A percentile compares a stretch with the other conserved stretches of the same genome.
These are phyloP conservation scores for Cyamopsis tetragonoloba DNA, from an alignment of 306 rosid species.

Conservation along the genomic window DNA sequence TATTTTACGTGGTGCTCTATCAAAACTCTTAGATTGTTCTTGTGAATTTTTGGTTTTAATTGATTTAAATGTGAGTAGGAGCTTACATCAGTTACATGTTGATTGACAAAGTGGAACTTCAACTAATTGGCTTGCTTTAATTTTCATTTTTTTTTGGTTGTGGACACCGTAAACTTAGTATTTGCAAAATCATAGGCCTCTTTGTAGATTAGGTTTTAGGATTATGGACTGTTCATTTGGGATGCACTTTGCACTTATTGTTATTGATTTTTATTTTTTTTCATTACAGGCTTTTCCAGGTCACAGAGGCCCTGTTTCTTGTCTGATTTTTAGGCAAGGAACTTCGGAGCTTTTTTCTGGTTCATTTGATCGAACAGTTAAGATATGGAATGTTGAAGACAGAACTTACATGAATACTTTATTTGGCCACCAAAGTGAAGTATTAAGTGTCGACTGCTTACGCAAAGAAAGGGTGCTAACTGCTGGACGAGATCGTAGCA, in stretches of 20 bases:
- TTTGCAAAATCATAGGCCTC: neutral
- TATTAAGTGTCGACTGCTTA: constrained; percentile 70
- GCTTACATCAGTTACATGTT: neutral
- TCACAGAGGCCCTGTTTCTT: constrained; percentile 82
- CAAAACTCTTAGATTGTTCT: neutral
- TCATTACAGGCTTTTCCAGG: constrained; percentile 84
- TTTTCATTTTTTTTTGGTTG: neutral
- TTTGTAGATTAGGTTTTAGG: neutral
- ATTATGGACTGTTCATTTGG: neutral
- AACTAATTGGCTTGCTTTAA: neutral
- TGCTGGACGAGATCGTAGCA: constrained; percentile 85
- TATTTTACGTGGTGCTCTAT: neutral
- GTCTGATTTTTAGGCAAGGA: constrained; percentile 90
- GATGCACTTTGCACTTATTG: neutral
- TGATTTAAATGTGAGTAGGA: neutral
- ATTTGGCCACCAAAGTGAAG: constrained; percentile 93
- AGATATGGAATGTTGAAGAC: constrained; percentile 97
- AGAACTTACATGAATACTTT: constrained; percentile 81
- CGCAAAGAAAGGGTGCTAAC: constrained; percentile 82
- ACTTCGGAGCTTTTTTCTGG: constrained; percentile 90
- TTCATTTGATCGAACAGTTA: constrained; percentile 85
- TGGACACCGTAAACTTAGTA: neutral
- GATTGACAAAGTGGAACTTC: neutral
- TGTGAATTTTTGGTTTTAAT: neutral
- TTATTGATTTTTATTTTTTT: constrained; percentile 12